These are phyloP conservation scores for Ophiostoma australiae DNA, from an alignment of 2,329 filamentous ascomycete genomes.

Conservation along the genomic window DNA sequence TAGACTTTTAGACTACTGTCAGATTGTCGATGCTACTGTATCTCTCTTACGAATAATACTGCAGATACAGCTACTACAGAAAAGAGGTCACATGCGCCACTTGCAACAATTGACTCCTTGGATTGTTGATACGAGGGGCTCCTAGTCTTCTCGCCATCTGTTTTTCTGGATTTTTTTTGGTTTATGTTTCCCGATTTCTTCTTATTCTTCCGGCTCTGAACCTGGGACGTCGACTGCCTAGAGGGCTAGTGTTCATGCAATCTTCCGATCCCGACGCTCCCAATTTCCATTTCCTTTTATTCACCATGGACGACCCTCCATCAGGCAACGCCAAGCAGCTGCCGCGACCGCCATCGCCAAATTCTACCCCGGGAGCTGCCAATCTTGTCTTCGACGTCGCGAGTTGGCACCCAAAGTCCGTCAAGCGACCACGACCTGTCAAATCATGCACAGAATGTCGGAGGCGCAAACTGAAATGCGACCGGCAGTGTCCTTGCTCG, in stretches of 20 bases:
- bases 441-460: constrained; percentile 55
- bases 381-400: constrained; percentile 28
- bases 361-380: constrained; percentile 14
- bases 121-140: neutral
- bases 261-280: constrained; percentile 10
- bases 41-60: neutral
- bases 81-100: neutral
- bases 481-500: constrained; percentile 52
- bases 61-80: neutral
- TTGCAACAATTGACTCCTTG: neutral
- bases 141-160: neutral
- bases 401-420: constrained; percentile 34
- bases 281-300: constrained; percentile 14
- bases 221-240: neutral
- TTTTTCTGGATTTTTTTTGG: no score
- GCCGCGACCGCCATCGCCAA: constrained; percentile 15
- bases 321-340: constrained; percentile 8
- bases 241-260: constrained; percentile 14
- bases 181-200: neutral
- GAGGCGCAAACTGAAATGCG: constrained; percentile 54
- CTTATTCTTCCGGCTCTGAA: neutral
- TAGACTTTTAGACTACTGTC: neutral
- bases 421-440: constrained; percentile 51
- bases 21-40: constrained; percentile 7
- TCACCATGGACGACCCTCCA: constrained; percentile 18